These are phyloP conservation scores for Eucalyptus rudis DNA, from an alignment of 345 rosid genomes.

Conservation along the genomic window DNA sequence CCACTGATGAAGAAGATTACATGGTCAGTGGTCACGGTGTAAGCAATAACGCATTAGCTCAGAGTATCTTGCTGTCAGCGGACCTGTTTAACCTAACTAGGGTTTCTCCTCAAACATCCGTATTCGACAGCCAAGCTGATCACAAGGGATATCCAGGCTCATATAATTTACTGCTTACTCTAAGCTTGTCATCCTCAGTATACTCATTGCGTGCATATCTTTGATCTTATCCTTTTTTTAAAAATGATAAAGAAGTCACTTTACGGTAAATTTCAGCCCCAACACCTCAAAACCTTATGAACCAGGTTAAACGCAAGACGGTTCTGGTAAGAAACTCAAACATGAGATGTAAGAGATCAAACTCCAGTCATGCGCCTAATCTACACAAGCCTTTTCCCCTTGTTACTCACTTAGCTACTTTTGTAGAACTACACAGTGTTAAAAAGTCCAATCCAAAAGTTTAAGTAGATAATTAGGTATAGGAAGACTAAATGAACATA, in stretches of 20 bases:
- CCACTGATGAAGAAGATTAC: not conserved
- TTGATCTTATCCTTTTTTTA: not conserved
- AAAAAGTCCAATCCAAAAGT: not conserved
- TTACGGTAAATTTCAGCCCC: not conserved
- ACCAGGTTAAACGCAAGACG: not conserved
- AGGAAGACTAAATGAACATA: not conserved
- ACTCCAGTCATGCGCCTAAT: not conserved
- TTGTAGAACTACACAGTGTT: accelerated
- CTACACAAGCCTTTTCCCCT: too few relatives aligned
- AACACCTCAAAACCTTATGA: not conserved
- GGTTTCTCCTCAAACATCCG: not conserved
- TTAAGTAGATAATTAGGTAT: not conserved
- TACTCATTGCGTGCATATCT: not conserved
- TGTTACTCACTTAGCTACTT: not conserved
- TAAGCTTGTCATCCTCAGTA: not conserved
- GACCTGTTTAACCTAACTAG: not conserved
- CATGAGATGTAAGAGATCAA: not conserved
- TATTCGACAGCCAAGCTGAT: not conserved
- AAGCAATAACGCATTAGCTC: not conserved
- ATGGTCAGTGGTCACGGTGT: not conserved
- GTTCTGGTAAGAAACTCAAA: not conserved
- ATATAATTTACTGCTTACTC: not conserved
- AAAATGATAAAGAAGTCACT: not conserved
- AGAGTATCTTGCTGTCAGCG: not conserved
- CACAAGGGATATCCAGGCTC: not conserved